A percentile compares a stretch with the other conserved stretches of the same genome.
phyloP scores from a whole-genome alignment of 371 early-diverging fungal genomes.

The Apophysomyces trapeziformis region DNA sequence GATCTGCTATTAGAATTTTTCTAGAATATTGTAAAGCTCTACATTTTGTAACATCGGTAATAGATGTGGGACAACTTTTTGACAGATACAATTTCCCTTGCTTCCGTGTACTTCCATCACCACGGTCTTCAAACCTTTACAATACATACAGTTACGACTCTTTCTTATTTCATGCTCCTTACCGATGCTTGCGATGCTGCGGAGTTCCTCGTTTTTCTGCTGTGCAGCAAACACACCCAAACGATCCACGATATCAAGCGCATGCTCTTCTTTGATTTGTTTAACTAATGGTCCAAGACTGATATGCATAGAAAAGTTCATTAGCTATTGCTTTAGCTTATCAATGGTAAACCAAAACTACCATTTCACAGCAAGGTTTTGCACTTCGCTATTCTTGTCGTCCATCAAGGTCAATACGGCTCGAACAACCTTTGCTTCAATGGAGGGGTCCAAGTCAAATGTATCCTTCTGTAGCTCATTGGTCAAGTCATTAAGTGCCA shows the following conservation, averaged over 20 bases:
- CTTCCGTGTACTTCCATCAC: constrained; percentile 63
- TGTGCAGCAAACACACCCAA: constrained; percentile 63
- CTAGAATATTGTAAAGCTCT: constrained; percentile 18
- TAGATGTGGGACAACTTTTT: constrained; percentile 67
- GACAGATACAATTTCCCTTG: constrained; percentile 58
- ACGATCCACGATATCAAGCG: constrained; percentile 71
- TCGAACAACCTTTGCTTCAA: constrained; percentile 67
- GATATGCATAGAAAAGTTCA: neutral
- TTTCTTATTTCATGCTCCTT: constrained; percentile 12
- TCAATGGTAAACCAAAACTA: constrained; percentile 22
- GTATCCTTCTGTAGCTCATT: constrained; percentile 68
- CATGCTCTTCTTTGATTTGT: constrained; percentile 68
- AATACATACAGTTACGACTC: neutral
- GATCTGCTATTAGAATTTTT: constrained; percentile 6
- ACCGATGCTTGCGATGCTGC: constrained; percentile 85
- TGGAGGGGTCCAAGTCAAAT: constrained; percentile 65
- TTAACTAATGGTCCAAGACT: constrained; percentile 82
- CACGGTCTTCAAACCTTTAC: constrained; percentile 75
- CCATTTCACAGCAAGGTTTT: constrained; percentile 92
- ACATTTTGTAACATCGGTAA: constrained; percentile 63
- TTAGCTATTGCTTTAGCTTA: neutral
- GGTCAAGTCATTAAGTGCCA: constrained; percentile 90
- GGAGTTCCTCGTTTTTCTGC: constrained; percentile 60
- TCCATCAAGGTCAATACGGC: constrained; percentile 78
- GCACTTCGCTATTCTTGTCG: constrained; percentile 92